phyloP scores from a whole-genome alignment of 2,329 filamentous ascomycete genomes.

The Ophiostoma novo-ulmi region DNA sequence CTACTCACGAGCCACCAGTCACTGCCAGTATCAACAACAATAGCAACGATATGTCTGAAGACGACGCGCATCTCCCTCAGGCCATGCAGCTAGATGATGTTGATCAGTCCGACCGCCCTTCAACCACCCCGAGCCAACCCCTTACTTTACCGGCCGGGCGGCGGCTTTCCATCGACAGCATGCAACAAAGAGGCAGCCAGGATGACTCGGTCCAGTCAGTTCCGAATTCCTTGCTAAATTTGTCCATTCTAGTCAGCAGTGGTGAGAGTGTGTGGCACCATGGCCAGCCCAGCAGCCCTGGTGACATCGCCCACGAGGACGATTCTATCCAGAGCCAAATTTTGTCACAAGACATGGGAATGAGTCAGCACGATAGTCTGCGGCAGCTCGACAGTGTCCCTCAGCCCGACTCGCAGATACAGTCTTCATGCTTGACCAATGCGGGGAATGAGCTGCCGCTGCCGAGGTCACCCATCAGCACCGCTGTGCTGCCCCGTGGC shows the following conservation, averaged over 20 bases:
- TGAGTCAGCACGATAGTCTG: background rate
- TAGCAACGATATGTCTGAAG: background rate
- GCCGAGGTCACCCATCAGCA: conserved; percentile 18
- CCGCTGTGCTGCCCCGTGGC: conserved; percentile 18
- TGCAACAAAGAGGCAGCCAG: background rate
- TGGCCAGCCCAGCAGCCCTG: conserved; percentile 20
- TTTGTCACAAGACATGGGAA: background rate
- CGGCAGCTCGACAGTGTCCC: background rate
- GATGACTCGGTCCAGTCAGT: background rate
- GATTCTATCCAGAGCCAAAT: background rate
- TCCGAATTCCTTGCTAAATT: background rate
- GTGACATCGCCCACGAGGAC: background rate
- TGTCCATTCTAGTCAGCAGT: background rate
- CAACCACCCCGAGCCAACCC: background rate
- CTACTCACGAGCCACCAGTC: background rate
- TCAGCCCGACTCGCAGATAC: conserved; percentile 8
- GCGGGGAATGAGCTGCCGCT: conserved; percentile 4
- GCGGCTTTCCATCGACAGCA: background rate
- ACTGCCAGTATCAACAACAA: background rate
- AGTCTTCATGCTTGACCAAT: conserved; percentile 14
- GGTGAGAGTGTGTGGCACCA: conserved; percentile 22
- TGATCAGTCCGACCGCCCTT: background rate
- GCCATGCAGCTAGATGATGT: too few species aligned
- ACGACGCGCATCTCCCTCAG: too few species aligned
- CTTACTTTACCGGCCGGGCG: background rate